Evolutionary conservation across 345 rosid species (phyloP).

Genomic region (Eucalyptus viminalis): DNA sequence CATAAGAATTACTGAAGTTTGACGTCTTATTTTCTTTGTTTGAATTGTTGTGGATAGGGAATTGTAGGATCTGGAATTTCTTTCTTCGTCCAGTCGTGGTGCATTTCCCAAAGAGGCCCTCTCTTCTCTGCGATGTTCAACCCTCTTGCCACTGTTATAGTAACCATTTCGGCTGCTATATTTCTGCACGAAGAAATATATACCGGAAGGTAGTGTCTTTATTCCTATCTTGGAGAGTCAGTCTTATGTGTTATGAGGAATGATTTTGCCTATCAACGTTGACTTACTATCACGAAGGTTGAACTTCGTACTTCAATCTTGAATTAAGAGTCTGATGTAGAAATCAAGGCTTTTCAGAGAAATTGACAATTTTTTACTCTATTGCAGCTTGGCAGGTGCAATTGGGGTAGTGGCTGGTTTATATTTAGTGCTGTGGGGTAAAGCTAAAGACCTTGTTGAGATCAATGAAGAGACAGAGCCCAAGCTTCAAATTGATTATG

Average conservation of each 20-base stretch:
- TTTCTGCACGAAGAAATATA: slow-evolving; percentile 40
- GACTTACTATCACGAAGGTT: background rate
- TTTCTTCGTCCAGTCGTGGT: slow-evolving; percentile 63
- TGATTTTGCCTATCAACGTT: background rate
- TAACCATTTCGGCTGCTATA: slow-evolving; percentile 39
- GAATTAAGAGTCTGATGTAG: background rate
- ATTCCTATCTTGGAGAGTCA: background rate
- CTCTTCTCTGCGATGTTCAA: slow-evolving; percentile 55
- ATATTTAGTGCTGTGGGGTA: slow-evolving; percentile 15
- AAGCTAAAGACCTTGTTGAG: slow-evolving; percentile 5
- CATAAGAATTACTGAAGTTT: background rate
- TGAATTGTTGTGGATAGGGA: slow-evolving; percentile 14
- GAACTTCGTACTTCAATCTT: background rate
- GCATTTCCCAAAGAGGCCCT: slow-evolving; percentile 48
- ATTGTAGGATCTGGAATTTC: slow-evolving; percentile 26
- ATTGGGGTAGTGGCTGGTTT: slow-evolving; percentile 3
- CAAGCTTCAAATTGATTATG: background rate
- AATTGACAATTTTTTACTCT: background rate
- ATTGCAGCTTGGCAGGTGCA: slow-evolving; percentile 9
- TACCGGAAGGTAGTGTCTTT: slow-evolving; percentile 28
- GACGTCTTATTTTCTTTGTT: background rate
- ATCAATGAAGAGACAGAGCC: background rate
- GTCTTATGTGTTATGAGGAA: background rate
- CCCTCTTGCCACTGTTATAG: slow-evolving; percentile 49
- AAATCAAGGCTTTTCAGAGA: background rate